phyloP scores from a whole-genome alignment of 1,284 basidiomycete genomes.

The Marasmius oreades region DNA sequence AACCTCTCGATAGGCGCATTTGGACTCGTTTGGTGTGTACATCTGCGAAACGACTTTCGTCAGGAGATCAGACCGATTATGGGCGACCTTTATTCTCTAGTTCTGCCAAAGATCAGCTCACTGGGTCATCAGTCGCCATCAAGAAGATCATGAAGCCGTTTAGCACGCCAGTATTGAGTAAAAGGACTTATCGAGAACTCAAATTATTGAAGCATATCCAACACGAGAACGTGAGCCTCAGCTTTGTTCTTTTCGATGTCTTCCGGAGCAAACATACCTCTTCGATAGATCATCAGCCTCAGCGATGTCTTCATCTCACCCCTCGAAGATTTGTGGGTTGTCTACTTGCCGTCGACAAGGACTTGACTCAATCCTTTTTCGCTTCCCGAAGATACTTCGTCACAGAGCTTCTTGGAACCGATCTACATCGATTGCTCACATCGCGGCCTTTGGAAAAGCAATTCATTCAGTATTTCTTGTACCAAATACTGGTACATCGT shows the following conservation, averaged over 20 bases:
- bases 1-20: conserved; percentile 69
- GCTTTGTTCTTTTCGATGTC: conserved; percentile 3
- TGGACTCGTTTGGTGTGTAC: conserved; percentile 86
- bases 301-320: conserved; percentile 99
- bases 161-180: conserved; percentile 95
- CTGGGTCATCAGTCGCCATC: conserved; percentile 91
- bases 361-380: conserved; percentile 11
- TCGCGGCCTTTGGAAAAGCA: conserved; percentile 98
- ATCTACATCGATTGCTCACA: conserved; percentile 95
- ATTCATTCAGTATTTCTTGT: conserved; percentile 99
- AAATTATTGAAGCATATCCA: conserved; percentile 99
- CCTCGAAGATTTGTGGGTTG: conserved; percentile 86
- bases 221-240: conserved; percentile 84
- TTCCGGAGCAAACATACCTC: conserved; percentile 7
- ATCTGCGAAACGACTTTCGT: not conserved
- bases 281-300: conserved; percentile 88
- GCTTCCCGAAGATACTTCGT: conserved; percentile 82
- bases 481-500: conserved; percentile 86
- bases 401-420: conserved; percentile 97
- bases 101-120: conserved; percentile 97
- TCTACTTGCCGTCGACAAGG: not conserved
- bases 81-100: conserved; percentile 37
- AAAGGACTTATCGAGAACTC: conserved; percentile 96
- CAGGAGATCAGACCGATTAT: not conserved
- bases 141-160: conserved; percentile 99